A percentile compares a stretch with the other conserved stretches of the same genome.
Evolutionary conservation across 805 yeast genomes (phyloP).

Genomic region (Novakomyces olei): DNA sequence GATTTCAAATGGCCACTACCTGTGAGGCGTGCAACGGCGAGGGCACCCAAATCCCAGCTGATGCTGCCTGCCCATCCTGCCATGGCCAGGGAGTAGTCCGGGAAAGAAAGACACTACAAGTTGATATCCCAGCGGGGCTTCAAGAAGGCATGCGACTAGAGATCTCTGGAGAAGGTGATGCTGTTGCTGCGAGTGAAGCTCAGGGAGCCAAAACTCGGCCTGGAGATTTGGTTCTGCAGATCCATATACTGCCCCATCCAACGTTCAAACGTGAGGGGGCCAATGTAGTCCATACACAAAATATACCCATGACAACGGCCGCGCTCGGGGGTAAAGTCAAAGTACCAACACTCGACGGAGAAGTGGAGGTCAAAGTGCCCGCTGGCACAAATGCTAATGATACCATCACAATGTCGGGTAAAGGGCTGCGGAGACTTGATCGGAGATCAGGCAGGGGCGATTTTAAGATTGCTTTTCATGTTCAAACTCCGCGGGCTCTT

Average conservation of each 20-base stretch:
- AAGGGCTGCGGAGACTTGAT: slow-evolving; percentile 57
- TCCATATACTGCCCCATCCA: slow-evolving; percentile 55
- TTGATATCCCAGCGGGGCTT: slow-evolving; percentile 76
- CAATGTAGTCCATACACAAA: slow-evolving; percentile 41
- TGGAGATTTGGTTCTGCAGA: slow-evolving; percentile 74
- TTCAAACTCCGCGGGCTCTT: slow-evolving; percentile 40
- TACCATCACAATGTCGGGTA: slow-evolving; percentile 51
- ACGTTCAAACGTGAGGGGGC: slow-evolving; percentile 43
- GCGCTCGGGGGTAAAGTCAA: slow-evolving; percentile 80
- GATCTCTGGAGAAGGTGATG: slow-evolving; percentile 74
- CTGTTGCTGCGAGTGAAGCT: slow-evolving; percentile 47
- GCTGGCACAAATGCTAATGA: slow-evolving; percentile 67
- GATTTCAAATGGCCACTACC: slow-evolving; percentile 90
- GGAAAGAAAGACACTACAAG: slow-evolving; percentile 42
- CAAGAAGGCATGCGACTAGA: slow-evolving; percentile 69
- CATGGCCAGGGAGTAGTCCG: slow-evolving; percentile 75
- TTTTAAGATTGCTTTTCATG: slow-evolving; percentile 49
- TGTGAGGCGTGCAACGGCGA: slow-evolving; percentile 74
- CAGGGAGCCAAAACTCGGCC: slow-evolving; percentile 44
- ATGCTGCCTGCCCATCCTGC: slow-evolving; percentile 57
- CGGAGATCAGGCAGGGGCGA: slow-evolving; percentile 39
- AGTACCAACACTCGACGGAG: slow-evolving; percentile 79
- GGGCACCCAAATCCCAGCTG: slow-evolving; percentile 51
- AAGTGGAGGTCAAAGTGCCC: slow-evolving; percentile 56
- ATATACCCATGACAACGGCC: slow-evolving; percentile 84